Conservation (phyloP, 2,329 filamentous ascomycete species). For the Volutella citrinella region DNA sequence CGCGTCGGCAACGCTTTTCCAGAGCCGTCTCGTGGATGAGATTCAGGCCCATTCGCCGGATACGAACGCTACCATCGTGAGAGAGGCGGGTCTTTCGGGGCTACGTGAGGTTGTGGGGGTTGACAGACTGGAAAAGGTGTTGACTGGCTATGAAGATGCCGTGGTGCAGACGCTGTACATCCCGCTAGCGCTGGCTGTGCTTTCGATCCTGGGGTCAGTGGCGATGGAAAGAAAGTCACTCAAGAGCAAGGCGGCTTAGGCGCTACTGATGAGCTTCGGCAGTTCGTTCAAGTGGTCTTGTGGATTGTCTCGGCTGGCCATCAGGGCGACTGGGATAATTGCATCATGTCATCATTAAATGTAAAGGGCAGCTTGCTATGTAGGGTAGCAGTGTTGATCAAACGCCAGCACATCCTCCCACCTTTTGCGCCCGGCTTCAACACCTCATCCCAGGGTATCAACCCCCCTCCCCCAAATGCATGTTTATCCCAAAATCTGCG, state of each 20-base stretch:
- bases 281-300: too few species aligned
- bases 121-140: constrained; percentile 8
- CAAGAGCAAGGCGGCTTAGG: constrained; percentile 24
- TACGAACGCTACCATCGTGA: constrained; percentile 5
- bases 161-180: constrained; percentile 22
- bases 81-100: constrained; percentile 12
- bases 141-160: constrained; percentile 19
- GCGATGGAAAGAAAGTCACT: constrained; percentile 21
- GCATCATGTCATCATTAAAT: too few species aligned
- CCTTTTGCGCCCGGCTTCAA: too few species aligned
- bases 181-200: constrained; percentile 14
- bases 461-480: too few species aligned
- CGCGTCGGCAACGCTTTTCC: constrained; percentile 22
- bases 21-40: constrained; percentile 14
- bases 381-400: too few species aligned
- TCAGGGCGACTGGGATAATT: too few species aligned
- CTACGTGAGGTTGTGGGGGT: constrained; percentile 15
- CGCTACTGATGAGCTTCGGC: too few species aligned
- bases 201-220: constrained; percentile 16
- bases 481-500: too few species aligned
- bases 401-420: too few species aligned
- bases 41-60: constrained; percentile 12
- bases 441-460: too few species aligned
- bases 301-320: too few species aligned
- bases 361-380: too few species aligned